These are phyloP conservation scores for Somion occarium DNA, from an alignment of 1,284 basidiomycete genomes.

Conservation along the genomic window DNA sequence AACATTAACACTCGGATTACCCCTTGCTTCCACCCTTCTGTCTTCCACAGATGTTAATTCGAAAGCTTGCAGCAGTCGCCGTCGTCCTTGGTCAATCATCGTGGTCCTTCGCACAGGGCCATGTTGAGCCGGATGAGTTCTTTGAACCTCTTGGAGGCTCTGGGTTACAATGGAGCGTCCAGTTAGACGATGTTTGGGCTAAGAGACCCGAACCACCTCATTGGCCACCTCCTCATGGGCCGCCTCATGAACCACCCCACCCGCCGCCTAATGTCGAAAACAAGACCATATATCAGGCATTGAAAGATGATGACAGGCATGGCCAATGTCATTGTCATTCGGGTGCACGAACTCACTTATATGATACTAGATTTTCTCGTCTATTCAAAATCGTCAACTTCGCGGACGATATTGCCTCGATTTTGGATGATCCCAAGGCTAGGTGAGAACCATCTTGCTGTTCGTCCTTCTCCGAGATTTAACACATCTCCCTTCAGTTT, in stretches of 20 bases:
- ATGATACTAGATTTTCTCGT: conserved; percentile 1
- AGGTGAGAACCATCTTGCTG: neutral
- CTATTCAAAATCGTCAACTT: conserved; percentile 10
- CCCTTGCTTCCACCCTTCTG: neutral
- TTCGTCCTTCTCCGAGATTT: conserved; percentile 24
- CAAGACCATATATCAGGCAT: conserved; percentile 38
- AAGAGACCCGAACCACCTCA: conserved; percentile 4
- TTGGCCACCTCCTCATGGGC: conserved; percentile 12
- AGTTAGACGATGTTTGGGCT: neutral
- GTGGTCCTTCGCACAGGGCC: neutral
- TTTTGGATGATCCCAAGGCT: conserved; percentile 6
- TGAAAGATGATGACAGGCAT: conserved; percentile 33
- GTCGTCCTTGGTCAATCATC: neutral
- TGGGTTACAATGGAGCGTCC: neutral
- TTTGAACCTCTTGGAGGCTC: neutral
- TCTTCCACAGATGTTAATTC: conserved; percentile 3
- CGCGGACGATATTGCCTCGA: neutral
- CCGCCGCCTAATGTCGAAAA: conserved; percentile 14
- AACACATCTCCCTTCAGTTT: conserved; percentile 32
- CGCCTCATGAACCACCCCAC: conserved; percentile 11
- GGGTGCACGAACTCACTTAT: neutral
- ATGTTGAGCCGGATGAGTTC: neutral
- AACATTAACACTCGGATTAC: neutral
- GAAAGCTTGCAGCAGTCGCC: conserved; percentile 6
- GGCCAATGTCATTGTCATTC: conserved; percentile 1